Evolutionary conservation across 495 filamentous ascomycete species (phyloP), one percentile per base, ranked within the genome.

Genomic region (Achaetomiella virescens): DNA sequence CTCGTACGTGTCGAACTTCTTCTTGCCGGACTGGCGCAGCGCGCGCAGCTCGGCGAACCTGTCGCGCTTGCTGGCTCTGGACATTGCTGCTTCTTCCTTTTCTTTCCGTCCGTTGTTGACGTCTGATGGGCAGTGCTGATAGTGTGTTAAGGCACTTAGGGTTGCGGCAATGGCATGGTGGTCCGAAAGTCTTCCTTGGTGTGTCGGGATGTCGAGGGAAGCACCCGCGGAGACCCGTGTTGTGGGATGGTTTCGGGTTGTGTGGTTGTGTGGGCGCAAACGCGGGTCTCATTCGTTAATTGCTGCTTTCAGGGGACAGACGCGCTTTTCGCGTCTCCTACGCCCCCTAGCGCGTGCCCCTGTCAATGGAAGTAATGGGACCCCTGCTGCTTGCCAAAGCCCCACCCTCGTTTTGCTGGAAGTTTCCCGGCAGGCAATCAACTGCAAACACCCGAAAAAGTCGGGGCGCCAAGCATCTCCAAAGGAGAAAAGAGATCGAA

Each of bases 21-120:
- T 97, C 76, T 95, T 95, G 66, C 93, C 93, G 11, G 91, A 80
- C 62, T 88, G 84, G 52, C 89, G 88, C 52, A 97, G 81, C 65
- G 88, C 89, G 61, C 81, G 81, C 47, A 97, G 80, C 78, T 97
- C 88, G 29, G 86, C 90, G 66, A 95, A 76, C 65, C 75, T 78
- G 40, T 66, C 62, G 48, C 78, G 76, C 58, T 66, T 76, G 64
- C 53, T 67, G 27, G 67, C 63, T 58, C 72, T 79, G 44, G 78
- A 72, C 72, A 79, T 78, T 51, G 27, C 55, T 45, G 43, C 6
- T 20, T 17, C 15, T 47, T 15, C 58, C 21, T 17, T 38, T 20
- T n/a, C 10, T 14, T 27, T 14, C n/a, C n/a, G n/a, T 22, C 6
- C 25, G 31, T 11, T 33, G 31, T 33, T 33, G 31, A 33, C 14